Evolutionary conservation across 768 basidiomycete species (phyloP), one percentile per base, ranked within the genome.

Genomic region (Termitomyces sp.): DNA sequence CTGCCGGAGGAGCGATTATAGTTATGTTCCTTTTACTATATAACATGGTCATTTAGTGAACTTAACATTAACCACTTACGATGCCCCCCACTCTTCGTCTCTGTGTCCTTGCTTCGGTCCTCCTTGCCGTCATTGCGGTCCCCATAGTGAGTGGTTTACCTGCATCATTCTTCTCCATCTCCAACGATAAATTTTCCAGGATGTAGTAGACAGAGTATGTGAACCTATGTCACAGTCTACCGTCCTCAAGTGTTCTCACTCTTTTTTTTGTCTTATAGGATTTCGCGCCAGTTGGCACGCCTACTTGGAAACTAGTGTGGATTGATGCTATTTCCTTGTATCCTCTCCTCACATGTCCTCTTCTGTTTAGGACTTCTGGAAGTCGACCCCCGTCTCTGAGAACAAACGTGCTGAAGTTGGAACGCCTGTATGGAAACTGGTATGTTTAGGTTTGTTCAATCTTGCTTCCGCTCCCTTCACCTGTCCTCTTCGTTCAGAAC

Each of bases 1-100:
- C 32, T 60, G 60, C 66, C 63, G 63, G 66, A 62, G 66, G 55
- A 60, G 45, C 57, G n/a, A 51, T 60, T 63, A 60, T 61, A 57
- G 60, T 60, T 65, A 59, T 65, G 60, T 61, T 63, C 61, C 60
- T 42, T 61, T 65, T 63, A 50, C 62, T 67, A 67, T 67, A 67
- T 67, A 67, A 65, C 50, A 63, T 60, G 66, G 20, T 52, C 60
- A 40, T 56, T 25, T 14, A 47, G 51, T 58, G 50, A 62, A 49
- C 32, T 43, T 48, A 57, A 62, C 52, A 57, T 52, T 56, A 54
- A 46, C 51, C 47, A 45, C 47, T 52, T 38, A 46, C 49, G 5
- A 67, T 67, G 66, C 66, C 52, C 54, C 53, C 63, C 38, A 29
- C 40, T 56, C 60, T 62, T 29, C 42, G 63, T 31, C 14, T 63